Conservation (phyloP, 1,139 yeast species). For the Pichia kudriavzevii region DNA sequence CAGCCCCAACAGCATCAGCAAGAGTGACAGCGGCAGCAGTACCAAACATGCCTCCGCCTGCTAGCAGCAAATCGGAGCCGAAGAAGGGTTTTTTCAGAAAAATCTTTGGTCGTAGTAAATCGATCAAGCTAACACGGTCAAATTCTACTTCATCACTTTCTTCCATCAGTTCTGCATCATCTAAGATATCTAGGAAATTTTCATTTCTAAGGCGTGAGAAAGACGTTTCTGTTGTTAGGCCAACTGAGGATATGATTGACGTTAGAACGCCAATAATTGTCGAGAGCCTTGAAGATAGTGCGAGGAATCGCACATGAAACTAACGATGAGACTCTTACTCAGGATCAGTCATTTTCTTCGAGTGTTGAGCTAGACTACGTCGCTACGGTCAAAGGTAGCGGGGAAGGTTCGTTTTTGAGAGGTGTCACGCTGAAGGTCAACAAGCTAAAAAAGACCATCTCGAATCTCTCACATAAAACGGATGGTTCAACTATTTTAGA, state of each 20-base stretch:
- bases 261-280: too few relatives aligned
- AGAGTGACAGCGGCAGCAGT: conserved; percentile 11
- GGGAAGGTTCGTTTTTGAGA: conserved; percentile 7
- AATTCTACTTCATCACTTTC: background rate
- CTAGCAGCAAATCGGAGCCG: conserved; percentile 1
- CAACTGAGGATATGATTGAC: too few relatives aligned
- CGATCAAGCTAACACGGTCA: background rate
- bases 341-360: too few relatives aligned
- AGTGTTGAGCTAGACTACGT: conserved; percentile 24
- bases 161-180: background rate
- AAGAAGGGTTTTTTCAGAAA: conserved; percentile 5
- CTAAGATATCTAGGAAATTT: too few relatives aligned
- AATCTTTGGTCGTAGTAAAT: conserved; percentile 3
- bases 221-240: too few relatives aligned
- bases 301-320: too few relatives aligned
- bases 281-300: too few relatives aligned
- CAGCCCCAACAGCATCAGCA: conserved; percentile 1
- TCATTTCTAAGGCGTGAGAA: conserved; percentile 1
- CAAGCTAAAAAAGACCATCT: too few relatives aligned
- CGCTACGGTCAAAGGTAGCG: conserved; percentile 24
- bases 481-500: too few relatives aligned
- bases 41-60: conserved; percentile 5
- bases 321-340: too few relatives aligned
- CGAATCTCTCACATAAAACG: too few relatives aligned
- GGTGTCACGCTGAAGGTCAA: background rate